phyloP scores from a whole-genome alignment of 225 moss, liverwort and hornwort genomes.

The Rhytidiadelphus loreus region DNA sequence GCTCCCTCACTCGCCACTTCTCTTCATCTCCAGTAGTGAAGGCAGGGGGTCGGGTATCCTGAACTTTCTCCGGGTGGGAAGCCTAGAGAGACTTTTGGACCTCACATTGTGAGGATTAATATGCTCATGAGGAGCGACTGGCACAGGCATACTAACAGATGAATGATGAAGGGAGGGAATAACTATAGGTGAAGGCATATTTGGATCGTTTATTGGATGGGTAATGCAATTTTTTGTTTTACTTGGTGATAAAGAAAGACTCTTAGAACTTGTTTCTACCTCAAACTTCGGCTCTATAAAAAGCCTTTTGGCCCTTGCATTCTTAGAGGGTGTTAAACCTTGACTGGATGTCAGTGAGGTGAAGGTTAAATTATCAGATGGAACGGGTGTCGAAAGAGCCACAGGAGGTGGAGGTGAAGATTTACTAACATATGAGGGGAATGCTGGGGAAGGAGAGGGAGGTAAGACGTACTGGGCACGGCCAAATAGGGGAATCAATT shows the following conservation, averaged over 20 bases:
- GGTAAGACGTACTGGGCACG: slow-evolving; percentile 43
- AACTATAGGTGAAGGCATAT: background rate
- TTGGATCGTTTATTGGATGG: background rate
- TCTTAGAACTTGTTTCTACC: background rate
- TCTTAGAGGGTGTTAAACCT: background rate
- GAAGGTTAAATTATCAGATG: background rate
- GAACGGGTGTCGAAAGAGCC: background rate
- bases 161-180: background rate
- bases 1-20: background rate
- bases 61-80: slow-evolving; percentile 11
- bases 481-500: slow-evolving; percentile 51
- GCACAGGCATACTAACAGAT: slow-evolving; percentile 5
- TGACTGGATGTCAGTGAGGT: background rate
- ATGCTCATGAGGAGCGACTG: background rate
- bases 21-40: slow-evolving; percentile 4
- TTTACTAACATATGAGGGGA: background rate
- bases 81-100: slow-evolving; percentile 3
- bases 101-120: background rate
- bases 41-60: slow-evolving; percentile 25
- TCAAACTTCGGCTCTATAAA: background rate
- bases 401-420: background rate
- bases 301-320: slow-evolving; percentile 2
- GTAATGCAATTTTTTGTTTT: background rate
- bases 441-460: slow-evolving; percentile 60
- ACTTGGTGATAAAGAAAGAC: background rate